These are phyloP conservation scores for Leucosporidium yakuticum DNA, from an alignment of 768 basidiomycete genomes.

Conservation along the genomic window DNA sequence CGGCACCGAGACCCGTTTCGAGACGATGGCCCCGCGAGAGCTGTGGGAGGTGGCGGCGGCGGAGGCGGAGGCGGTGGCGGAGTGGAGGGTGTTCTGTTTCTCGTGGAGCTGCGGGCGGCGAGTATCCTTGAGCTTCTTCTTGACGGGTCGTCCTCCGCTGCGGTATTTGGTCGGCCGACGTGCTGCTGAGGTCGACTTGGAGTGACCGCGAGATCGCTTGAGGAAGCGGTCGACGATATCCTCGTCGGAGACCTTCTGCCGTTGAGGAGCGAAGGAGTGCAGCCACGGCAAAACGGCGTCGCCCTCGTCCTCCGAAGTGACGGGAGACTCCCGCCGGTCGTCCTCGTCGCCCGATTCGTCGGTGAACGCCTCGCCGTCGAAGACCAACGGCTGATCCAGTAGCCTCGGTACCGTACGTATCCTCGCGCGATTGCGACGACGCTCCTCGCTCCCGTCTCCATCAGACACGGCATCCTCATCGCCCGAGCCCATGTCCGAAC, in stretches of 20 bases:
- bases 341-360: constrained; percentile 22
- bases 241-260: neutral
- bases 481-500: constrained; percentile 27
- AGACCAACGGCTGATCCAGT: constrained; percentile 9
- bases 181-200: neutral
- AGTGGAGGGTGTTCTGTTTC: no score
- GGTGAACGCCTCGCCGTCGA: constrained; percentile 20
- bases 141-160: no score
- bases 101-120: no score
- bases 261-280: constrained; percentile 20
- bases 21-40: no score
- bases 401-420: constrained; percentile 1
- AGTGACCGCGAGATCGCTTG: constrained; percentile 10
- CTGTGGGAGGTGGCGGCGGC: no score
- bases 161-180: no score
- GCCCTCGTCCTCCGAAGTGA: constrained; percentile 14
- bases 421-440: constrained; percentile 6
- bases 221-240: constrained; percentile 36
- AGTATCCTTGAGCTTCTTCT: no score
- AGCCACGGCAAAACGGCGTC: constrained; percentile 32
- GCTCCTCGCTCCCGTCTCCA: neutral
- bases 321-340: neutral
- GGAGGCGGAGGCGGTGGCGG: no score
- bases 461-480: constrained; percentile 18
- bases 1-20: neutral